Base-by-base conservation (phyloP, 768 basidiomycete genomes). In the Collybia nuda region DNA sequence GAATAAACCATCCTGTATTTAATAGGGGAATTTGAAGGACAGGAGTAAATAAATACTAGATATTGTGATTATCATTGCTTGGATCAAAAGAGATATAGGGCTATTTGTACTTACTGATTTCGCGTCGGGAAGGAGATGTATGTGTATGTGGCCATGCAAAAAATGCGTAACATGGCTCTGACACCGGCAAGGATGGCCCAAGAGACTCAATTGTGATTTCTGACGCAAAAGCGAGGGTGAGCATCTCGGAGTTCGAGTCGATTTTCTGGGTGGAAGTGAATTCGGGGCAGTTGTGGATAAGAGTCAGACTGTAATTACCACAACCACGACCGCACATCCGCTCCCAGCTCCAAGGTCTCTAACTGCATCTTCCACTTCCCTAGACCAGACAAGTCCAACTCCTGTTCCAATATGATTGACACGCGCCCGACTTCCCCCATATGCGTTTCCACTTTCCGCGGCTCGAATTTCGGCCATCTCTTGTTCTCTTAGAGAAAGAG, bases 1-100 rank as follows among this genome's bases (percentile, higher is more conserved):
- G 93, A 91, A 68, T 95, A 96, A 29, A 97, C 63, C 90, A 98
- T 94, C 39, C 93, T 80, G 53, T 85, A 75, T 61, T 91, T 92
- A 69, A 97, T 78, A 1, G 90, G 88, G 5, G 89, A 91, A 12
- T 68, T 61, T 2, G 85, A 78, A 0, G 95, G 95, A 65, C 95
- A 98, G 17, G 88, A 89, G 68, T 98, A 98, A 50, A 97, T 89
- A 68, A 93, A 94, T 44, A 90, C 88, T 93, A 54, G 7, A 51
- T 28, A 17, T 22, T 22, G 18, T 36, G 0, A 15, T 26, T 18
- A 17, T 42, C 7, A 44, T 38, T 22, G 24, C 18, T 24, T 32
- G 23, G 26, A 44, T 36, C 38, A 7, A 26, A n/a, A n/a, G n/a
- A n/a, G n/a, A 37, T 17, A 26, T 36, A 28, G 29, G 28, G 6